Conservation (phyloP, 441 rosid genomes). For the Aleurites moluccanus region DNA sequence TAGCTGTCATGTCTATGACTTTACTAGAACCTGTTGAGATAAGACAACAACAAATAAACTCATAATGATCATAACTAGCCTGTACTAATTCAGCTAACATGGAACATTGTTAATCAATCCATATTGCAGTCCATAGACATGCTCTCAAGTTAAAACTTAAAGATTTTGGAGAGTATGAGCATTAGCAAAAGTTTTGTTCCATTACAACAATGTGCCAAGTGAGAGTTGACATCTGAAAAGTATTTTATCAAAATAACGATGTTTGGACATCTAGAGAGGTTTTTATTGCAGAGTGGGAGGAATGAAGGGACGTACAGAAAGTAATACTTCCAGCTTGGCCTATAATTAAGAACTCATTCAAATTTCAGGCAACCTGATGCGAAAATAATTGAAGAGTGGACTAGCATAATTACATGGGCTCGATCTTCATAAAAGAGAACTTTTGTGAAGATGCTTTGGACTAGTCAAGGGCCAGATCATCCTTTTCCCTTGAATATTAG, state of each 20-base stretch:
- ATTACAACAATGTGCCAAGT: neutral
- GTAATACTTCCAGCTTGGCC: neutral
- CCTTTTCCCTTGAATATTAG: neutral
- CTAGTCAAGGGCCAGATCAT: no score
- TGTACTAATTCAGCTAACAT: neutral
- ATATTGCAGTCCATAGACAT: neutral
- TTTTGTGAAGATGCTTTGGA: no score
- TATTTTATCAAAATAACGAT: neutral
- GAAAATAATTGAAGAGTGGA: neutral
- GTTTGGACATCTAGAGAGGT: neutral
- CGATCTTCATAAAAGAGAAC: neutral
- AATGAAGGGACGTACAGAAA: neutral
- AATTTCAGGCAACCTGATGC: neutral
- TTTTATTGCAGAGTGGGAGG: neutral
- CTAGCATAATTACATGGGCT: neutral
- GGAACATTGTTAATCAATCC: neutral
- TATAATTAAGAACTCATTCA: neutral
- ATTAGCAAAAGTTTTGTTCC: neutral
- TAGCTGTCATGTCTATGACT: slow-evolving; percentile 7
- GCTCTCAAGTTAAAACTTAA: neutral
- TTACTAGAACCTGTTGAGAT: slow-evolving; percentile 31
- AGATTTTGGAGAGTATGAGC: neutral
- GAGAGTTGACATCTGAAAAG: neutral
- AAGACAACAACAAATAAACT: slow-evolving; percentile 3
- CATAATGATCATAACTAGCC: neutral